These are phyloP conservation scores for Chalciporus sp. DNA, from an alignment of 1,284 basidiomycete species.

Conservation along the genomic window DNA sequence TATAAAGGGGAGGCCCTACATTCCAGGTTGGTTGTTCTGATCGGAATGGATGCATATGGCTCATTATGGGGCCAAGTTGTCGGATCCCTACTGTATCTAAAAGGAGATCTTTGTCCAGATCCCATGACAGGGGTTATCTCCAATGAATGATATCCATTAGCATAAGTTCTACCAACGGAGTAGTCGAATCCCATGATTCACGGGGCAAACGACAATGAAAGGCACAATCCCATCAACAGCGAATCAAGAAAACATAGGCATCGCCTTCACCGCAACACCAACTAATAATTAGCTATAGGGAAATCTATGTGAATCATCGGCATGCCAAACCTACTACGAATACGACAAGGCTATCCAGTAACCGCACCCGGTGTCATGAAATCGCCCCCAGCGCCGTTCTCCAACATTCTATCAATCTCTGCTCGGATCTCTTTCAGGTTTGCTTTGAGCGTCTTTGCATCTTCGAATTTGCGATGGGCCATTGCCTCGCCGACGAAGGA, in stretches of 20 bases:
- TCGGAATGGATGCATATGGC: neutral
- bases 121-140: no score
- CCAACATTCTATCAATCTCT: conserved; percentile 75
- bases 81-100: no score
- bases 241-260: neutral
- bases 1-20: no score
- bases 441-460: conserved; percentile 73
- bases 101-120: no score
- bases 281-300: neutral
- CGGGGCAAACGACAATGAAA: neutral
- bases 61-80: no score
- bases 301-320: no score
- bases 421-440: conserved; percentile 78
- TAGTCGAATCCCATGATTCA: no score
- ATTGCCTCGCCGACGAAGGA: conserved; percentile 82
- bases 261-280: neutral
- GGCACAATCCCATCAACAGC: neutral
- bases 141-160: no score
- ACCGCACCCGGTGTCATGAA: neutral
- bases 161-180: no score
- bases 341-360: neutral
- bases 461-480: conserved; percentile 86
- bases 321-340: neutral
- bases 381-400: conserved; percentile 36
- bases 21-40: neutral